Percentiles rank a stretch among this genome's conserved stretches.
phyloP scores from a whole-genome alignment of 306 rosid genomes.

The Quercus agrifolia region DNA sequence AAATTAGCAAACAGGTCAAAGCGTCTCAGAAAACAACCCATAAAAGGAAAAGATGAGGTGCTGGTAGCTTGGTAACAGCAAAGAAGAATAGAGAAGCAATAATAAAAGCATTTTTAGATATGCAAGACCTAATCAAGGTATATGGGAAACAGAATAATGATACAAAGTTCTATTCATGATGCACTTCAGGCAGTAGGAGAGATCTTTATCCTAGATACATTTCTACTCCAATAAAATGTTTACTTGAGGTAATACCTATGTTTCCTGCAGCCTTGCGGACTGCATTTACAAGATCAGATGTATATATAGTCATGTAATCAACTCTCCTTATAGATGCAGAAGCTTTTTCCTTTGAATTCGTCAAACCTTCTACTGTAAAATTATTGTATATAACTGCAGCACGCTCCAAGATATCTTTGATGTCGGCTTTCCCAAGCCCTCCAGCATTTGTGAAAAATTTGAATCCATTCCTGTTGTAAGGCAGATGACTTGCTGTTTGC shows the following conservation, averaged over 20 bases:
- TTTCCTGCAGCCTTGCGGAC: conserved; percentile 89
- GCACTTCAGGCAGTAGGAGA: conserved; percentile 8
- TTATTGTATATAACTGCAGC: conserved; percentile 73
- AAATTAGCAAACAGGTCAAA: conserved; percentile 18
- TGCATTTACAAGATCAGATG: conserved; percentile 84
- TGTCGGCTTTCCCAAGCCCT: conserved; percentile 95
- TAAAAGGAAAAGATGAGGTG: not conserved
- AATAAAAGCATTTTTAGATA: not conserved
- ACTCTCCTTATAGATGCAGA: conserved; percentile 48
- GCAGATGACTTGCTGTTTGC: conserved; percentile 93
- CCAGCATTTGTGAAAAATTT: conserved; percentile 87
- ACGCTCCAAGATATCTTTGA: conserved; percentile 77
- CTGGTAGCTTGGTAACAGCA: not conserved
- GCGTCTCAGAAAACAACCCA: conserved; percentile 4
- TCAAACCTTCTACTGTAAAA: conserved; percentile 53
- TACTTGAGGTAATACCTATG: conserved; percentile 50
- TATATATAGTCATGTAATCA: conserved; percentile 77
- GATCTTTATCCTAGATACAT: conserved; percentile 15
- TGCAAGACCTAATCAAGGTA: not conserved
- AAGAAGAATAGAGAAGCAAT: not conserved
- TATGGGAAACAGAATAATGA: not conserved
- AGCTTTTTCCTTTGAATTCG: conserved; percentile 47
- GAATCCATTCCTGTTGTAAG: conserved; percentile 94
- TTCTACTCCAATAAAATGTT: conserved; percentile 22
- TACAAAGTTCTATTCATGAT: conserved; percentile 1